phyloP scores from a whole-genome alignment of 495 filamentous ascomycete genomes.

The Penicillium paxilli region DNA sequence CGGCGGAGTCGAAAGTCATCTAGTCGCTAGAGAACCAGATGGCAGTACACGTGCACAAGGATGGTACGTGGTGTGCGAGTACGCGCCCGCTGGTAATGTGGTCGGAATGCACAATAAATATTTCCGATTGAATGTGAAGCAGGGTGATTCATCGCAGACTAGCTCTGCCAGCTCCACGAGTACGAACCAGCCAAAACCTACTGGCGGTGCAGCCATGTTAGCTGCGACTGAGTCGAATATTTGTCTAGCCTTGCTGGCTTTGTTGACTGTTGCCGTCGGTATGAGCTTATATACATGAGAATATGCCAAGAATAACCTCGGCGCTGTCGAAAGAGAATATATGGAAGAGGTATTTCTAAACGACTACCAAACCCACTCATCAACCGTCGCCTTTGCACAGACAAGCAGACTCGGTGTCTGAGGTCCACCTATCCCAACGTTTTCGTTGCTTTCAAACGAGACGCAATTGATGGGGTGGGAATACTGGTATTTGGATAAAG shows the following conservation, averaged over 20 bases:
- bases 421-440: conserved; percentile 19
- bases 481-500: conserved; percentile 29
- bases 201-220: conserved; percentile 1
- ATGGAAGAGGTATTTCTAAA: neutral
- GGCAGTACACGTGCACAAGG: conserved; percentile 43
- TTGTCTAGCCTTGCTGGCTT: conserved; percentile 7
- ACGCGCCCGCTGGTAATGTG: conserved; percentile 73
- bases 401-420: conserved; percentile 40
- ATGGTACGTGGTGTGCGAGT: conserved; percentile 83
- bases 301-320: neutral
- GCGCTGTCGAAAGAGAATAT: neutral
- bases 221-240: conserved; percentile 1
- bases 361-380: conserved; percentile 42
- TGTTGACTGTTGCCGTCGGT: conserved; percentile 14
- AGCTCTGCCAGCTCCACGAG: conserved; percentile 6
- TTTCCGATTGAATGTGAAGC: conserved; percentile 40
- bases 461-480: conserved; percentile 29
- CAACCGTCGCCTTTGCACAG: conserved; percentile 30
- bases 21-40: conserved; percentile 7
- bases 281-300: conserved; percentile 21
- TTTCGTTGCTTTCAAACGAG: conserved; percentile 35
- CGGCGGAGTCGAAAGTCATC: neutral
- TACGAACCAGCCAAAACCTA: conserved; percentile 3
- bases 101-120: conserved; percentile 56
- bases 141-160: conserved; percentile 19